Percentiles rank a stretch among this genome's conserved stretches.
These are phyloP conservation scores for Cryptococcus hybrid DNA, from an alignment of 1,284 basidiomycete species.

Conservation along the genomic window DNA sequence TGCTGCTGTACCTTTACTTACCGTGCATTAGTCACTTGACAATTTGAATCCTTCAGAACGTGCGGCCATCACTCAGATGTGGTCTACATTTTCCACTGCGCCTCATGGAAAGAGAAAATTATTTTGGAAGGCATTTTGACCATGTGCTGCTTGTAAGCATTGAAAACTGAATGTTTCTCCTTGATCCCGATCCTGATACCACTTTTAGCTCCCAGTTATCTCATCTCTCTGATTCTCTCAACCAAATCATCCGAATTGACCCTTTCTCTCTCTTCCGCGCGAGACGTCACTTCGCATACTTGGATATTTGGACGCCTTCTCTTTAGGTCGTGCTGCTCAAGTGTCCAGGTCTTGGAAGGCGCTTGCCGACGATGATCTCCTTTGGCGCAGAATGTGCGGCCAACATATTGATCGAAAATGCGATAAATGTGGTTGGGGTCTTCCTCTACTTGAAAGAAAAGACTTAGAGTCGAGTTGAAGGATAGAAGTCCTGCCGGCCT, in stretches of 20 bases:
- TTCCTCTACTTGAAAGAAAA: constrained; percentile 74
- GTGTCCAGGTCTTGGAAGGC: constrained; percentile 82
- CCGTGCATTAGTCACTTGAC: constrained; percentile 73
- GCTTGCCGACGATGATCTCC: constrained; percentile 91
- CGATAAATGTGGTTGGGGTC: constrained; percentile 95
- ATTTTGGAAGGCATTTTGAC: constrained; percentile 96
- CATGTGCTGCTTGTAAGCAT: constrained; percentile 88
- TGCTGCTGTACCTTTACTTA: background rate
- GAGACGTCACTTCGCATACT: constrained; percentile 90
- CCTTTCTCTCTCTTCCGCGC: constrained; percentile 87
- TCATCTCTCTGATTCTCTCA: constrained; percentile 87
- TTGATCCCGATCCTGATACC: constrained; percentile 29
- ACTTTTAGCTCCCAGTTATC: constrained; percentile 73
- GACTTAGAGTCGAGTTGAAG: constrained; percentile 49
- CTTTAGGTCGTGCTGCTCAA: constrained; percentile 92
- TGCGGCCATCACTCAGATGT: constrained; percentile 85
- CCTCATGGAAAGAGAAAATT: constrained; percentile 72
- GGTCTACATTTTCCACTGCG: constrained; percentile 96
- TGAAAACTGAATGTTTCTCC: too few relatives aligned
- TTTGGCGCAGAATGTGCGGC: constrained; percentile 97
- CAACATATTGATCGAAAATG: constrained; percentile 99
- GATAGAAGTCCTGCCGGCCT: constrained; percentile 41
- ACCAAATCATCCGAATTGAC: constrained; percentile 90
- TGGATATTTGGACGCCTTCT: constrained; percentile 89
- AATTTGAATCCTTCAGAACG: constrained; percentile 85